phyloP scores from a whole-genome alignment of 768 basidiomycete species.

The Tylopilus sp. region DNA sequence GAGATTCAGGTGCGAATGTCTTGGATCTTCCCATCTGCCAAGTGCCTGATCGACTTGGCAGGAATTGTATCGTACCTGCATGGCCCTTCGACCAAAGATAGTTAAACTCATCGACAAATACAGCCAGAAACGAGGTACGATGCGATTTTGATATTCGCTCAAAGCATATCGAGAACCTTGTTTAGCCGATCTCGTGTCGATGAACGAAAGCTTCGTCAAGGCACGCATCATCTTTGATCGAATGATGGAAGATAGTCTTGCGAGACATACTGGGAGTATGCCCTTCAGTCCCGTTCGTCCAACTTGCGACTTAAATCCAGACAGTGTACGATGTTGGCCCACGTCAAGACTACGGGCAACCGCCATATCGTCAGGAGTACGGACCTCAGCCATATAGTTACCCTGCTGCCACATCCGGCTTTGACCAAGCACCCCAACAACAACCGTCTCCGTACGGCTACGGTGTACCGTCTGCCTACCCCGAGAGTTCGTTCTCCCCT shows the following conservation, averaged over 20 bases:
- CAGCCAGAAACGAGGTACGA: conserved; percentile 79
- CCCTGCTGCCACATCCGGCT: conserved; percentile 32
- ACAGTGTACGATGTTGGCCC: conserved; percentile 51
- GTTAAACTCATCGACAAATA: conserved; percentile 97
- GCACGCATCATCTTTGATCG: conserved; percentile 88
- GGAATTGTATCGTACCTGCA: conserved; percentile 88
- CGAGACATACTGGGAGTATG: conserved; percentile 65
- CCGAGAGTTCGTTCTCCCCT: conserved; percentile 26
- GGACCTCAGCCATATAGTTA: conserved; percentile 48
- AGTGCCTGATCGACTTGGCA: conserved; percentile 30
- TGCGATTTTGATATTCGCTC: not conserved
- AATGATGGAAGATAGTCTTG: conserved; percentile 90
- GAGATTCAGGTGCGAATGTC: conserved; percentile 67
- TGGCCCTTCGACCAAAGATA: conserved; percentile 90
- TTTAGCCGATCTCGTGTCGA: conserved; percentile 85
- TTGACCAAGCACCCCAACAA: conserved; percentile 42
- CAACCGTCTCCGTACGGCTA: conserved; percentile 29
- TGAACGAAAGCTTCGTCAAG: conserved; percentile 92
- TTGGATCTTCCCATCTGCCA: not conserved
- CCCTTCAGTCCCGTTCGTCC: not conserved
- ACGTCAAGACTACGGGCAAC: conserved; percentile 28
- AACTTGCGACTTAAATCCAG: conserved; percentile 6
- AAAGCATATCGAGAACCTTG: not conserved
- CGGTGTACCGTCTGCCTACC: conserved; percentile 19
- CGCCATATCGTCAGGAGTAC: conserved; percentile 31